Conservation (phyloP, 345 rosid genomes). For the Sonneratia alba region DNA sequence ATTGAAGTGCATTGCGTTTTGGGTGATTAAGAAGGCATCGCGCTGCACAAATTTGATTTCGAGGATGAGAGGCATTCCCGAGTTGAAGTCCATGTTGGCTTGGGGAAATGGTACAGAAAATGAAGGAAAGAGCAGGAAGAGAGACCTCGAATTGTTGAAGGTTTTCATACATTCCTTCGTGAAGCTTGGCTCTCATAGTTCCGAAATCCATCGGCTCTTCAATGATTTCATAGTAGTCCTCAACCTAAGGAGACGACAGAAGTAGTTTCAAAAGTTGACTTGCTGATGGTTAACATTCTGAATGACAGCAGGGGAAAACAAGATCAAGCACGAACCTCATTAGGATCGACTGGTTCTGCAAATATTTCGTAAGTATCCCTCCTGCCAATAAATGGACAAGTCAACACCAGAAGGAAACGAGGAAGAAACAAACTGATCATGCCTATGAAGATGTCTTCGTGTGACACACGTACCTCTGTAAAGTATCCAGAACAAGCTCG, state of each 20-base stretch:
- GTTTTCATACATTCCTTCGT: conserved; percentile 59
- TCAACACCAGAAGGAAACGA: neutral
- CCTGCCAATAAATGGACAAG: conserved; percentile 19
- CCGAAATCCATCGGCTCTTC: conserved; percentile 76
- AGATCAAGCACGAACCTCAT: conserved; percentile 31
- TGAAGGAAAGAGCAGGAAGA: neutral
- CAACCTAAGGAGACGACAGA: conserved; percentile 30
- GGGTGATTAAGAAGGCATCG: conserved; percentile 42
- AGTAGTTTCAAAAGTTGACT: conserved; percentile 5
- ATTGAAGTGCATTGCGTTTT: conserved; percentile 63
- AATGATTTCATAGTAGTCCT: conserved; percentile 47
- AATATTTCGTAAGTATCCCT: conserved; percentile 56
- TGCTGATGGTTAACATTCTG: conserved; percentile 2
- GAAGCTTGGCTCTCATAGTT: conserved; percentile 79
- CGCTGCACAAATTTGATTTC: conserved; percentile 25
- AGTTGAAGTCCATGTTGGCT: neutral
- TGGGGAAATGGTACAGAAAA: neutral
- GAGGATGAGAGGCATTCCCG: neutral
- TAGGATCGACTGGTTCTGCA: conserved; percentile 51
- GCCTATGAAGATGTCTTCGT: conserved; percentile 1
- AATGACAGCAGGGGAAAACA: conserved; percentile 8
- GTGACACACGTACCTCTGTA: conserved; percentile 37
- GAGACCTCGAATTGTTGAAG: conserved; percentile 60
- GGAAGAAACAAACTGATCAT: neutral
- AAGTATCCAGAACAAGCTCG: conserved; percentile 33